Evolutionary conservation across 176 grass and related monocot genomes (phyloP).

Genomic region (Carex kokanica): DNA sequence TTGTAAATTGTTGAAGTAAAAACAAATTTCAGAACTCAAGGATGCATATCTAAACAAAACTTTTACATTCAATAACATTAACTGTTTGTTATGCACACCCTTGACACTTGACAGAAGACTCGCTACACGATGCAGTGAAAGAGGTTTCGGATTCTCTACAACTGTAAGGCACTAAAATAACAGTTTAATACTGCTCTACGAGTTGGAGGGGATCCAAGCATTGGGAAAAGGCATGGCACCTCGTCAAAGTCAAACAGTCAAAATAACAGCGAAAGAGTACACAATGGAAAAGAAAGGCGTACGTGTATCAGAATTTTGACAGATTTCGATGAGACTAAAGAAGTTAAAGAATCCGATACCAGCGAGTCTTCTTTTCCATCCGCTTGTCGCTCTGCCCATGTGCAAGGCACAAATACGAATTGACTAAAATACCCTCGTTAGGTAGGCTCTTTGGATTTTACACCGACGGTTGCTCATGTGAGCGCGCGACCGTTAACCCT

Average conservation of each 20-base stretch:
- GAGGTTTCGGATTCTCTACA: background rate
- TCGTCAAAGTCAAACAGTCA: constrained; percentile 13
- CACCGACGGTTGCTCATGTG: constrained; percentile 21
- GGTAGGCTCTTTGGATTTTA: background rate
- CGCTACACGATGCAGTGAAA: background rate
- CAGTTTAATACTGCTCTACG: background rate
- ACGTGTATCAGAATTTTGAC: constrained; percentile 2
- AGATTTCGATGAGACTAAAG: constrained; percentile 27
- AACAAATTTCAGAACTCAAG: background rate
- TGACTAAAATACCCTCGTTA: constrained; percentile 5
- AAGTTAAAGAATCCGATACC: background rate
- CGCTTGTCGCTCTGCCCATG: constrained; percentile 27
- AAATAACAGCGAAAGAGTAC: background rate
- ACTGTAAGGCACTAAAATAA: background rate
- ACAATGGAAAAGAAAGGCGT: background rate
- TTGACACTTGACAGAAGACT: background rate
- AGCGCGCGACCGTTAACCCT: background rate
- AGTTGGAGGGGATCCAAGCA: background rate
- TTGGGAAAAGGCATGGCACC: background rate
- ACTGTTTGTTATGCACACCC: constrained; percentile 12
- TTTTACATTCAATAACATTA: background rate
- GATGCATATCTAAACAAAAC: background rate
- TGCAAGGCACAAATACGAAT: constrained; percentile 9
- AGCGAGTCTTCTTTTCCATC: background rate
- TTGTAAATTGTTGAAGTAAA: background rate